phyloP scores from a whole-genome alignment of 2,329 filamentous ascomycete species.

The Phialophora tarda region DNA sequence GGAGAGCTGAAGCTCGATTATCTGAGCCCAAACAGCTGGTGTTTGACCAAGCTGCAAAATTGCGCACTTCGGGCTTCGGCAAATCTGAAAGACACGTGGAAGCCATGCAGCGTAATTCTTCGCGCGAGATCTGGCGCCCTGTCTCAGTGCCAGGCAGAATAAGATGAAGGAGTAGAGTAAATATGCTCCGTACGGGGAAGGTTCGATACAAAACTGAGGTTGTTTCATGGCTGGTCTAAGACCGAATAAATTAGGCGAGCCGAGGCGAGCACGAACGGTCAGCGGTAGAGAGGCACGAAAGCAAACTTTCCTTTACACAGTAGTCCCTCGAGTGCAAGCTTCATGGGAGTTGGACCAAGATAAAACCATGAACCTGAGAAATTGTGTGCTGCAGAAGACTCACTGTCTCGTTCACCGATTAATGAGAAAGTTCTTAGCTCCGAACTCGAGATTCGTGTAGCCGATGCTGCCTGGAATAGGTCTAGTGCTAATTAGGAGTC shows the following conservation, averaged over 20 bases:
- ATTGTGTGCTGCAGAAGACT: too few species aligned
- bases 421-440: too few species aligned
- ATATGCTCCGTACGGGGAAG: background rate
- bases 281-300: background rate
- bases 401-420: too few species aligned
- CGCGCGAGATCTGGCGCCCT: slow-evolving; percentile 2
- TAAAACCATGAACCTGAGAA: background rate
- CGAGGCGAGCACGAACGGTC: background rate
- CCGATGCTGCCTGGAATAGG: background rate
- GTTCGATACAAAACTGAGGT: slow-evolving; percentile 4
- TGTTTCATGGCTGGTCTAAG: background rate
- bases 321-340: background rate
- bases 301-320: background rate
- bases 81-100: slow-evolving; percentile 3
- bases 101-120: background rate
- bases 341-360: background rate
- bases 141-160: slow-evolving; percentile 6
- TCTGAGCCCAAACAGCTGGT: background rate
- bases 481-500: background rate
- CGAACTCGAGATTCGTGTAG: too few species aligned
- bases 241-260: background rate
- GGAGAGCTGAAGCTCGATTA: background rate
- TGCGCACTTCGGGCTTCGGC: background rate
- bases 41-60: slow-evolving; percentile 4
- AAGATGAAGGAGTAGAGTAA: background rate